Evolutionary conservation across 1,284 basidiomycete genomes (phyloP), one percentile per base, ranked within the genome.

Genomic region (Trametes hirsuta): DNA sequence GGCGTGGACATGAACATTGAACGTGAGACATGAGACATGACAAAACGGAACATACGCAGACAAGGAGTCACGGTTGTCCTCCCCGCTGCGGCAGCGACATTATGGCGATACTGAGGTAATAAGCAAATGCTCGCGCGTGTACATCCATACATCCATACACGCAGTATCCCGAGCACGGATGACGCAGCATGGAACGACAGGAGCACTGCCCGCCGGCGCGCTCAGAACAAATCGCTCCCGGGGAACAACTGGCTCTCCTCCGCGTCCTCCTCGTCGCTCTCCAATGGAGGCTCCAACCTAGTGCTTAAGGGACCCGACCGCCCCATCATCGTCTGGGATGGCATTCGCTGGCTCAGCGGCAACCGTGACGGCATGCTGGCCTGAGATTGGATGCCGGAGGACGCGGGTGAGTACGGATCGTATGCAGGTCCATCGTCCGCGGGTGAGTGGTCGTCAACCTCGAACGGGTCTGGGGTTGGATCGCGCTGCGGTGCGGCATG

Each of bases 211-310:
- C 0, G n/a, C 25, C 18, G 2, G 24, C 21, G 18, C 10, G 24
- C 58, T 79, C 70, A 83, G 67, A 82, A 85, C 55, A 85, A 66
- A 56, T 80, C 84, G 42, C 83, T 84, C 30, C 83, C 84, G 37
- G 84, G 82, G 73, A 85, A 83, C 58, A 84, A 60, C 67, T 77
- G 82, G 15, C 79, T 81, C 47, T 73, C 77, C 55, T 77, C 77
- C 57, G 56, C 71, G 52, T 74, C 69, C 67, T 78, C 71, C 70
- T 82, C 81, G 67, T 79, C 70, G 76, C 65, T 77, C 73, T 69
- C 68, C 50, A 64, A 41, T 42, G 66, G 64, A 22, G 63, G 55
- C 53, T 66, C 55, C 42, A 66, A 53, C 52, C 35, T 48, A 4
- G 50, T 18, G 3, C 39, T 50, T 15, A 39, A 49, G 3, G 39